Percentiles rank a stretch among this genome's conserved stretches.
These are phyloP conservation scores for Ettlia oleoabundans DNA, from an alignment of 139 green algal species.

Conservation along the genomic window DNA sequence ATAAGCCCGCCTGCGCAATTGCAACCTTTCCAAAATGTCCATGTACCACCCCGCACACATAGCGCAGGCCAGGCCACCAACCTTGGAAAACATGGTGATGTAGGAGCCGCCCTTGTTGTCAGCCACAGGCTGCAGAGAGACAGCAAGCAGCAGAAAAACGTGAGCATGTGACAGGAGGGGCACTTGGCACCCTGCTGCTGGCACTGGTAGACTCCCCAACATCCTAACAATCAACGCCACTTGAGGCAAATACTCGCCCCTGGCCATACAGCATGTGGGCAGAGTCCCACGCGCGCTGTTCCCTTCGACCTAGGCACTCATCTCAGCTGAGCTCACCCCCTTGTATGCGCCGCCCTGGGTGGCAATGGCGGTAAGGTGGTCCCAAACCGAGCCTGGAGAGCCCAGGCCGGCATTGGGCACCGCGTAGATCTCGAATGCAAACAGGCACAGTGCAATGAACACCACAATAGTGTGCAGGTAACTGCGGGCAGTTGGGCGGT, in stretches of 20 bases:
- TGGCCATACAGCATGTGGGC: too few species aligned
- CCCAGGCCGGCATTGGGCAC: slow-evolving; percentile 55
- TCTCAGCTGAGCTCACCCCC: neutral
- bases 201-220: neutral
- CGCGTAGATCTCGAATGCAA: slow-evolving; percentile 86
- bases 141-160: neutral
- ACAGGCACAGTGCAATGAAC: slow-evolving; percentile 86
- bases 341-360: slow-evolving; percentile 18
- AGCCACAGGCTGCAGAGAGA: slow-evolving; percentile 63
- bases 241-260: too few species aligned
- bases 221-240: too few species aligned
- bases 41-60: neutral
- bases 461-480: slow-evolving; percentile 92
- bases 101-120: slow-evolving; percentile 87
- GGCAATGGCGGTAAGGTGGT: slow-evolving; percentile 61
- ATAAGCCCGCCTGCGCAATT: too few species aligned
- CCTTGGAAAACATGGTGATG: slow-evolving; percentile 81
- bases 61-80: neutral
- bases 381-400: slow-evolving; percentile 71
- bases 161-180: neutral
- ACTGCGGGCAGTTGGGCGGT: neutral
- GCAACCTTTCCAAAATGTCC: slow-evolving; percentile 66
- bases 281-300: too few species aligned
- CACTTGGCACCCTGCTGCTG: too few species aligned
- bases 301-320: too few species aligned